Percentiles rank a stretch among this genome's conserved stretches.
These are phyloP conservation scores for Fusarium sp. DNA, from an alignment of 2,329 filamentous ascomycete species.

Conservation along the genomic window DNA sequence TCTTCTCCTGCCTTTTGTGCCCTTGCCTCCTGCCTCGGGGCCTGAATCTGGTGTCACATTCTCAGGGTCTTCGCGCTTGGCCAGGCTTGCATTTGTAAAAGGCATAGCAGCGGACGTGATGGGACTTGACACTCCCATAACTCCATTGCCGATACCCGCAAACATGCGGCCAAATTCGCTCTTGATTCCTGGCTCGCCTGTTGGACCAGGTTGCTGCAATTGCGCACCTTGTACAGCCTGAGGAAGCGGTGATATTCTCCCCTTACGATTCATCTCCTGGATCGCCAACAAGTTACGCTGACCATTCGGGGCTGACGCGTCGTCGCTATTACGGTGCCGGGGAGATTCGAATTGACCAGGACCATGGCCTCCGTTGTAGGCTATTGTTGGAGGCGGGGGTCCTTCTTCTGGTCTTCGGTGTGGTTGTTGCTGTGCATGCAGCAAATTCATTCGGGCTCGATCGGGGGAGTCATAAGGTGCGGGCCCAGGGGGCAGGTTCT, in stretches of 20 bases:
- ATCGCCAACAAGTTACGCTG: conserved; percentile 80
- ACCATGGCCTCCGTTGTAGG: conserved; percentile 61
- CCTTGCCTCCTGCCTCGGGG: conserved; percentile 58
- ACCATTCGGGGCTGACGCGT: conserved; percentile 66
- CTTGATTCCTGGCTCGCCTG: conserved; percentile 90
- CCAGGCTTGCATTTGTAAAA: conserved; percentile 60
- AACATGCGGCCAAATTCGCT: conserved; percentile 96
- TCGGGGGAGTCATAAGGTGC: conserved; percentile 65
- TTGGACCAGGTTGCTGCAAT: conserved; percentile 80
- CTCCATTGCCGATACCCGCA: conserved; percentile 82
- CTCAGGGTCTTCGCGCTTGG: conserved; percentile 68
- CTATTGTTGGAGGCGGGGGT: conserved; percentile 64
- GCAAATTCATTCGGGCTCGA: conserved; percentile 59
- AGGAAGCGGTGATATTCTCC: conserved; percentile 87
- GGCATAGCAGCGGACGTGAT: conserved; percentile 60
- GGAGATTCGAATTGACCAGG: conserved; percentile 57
- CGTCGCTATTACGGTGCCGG: conserved; percentile 59
- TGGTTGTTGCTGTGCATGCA: conserved; percentile 54
- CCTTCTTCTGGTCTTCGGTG: conserved; percentile 64
- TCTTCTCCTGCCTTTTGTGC: conserved; percentile 70
- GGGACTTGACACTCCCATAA: conserved; percentile 67
- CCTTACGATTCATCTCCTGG: conserved; percentile 84
- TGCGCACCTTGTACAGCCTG: conserved; percentile 95
- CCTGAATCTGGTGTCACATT: conserved; percentile 60
- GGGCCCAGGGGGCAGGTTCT: conserved; percentile 44